Evolutionary conservation across 1,284 basidiomycete genomes (phyloP).

Genomic region (Marasmius fiardii): DNA sequence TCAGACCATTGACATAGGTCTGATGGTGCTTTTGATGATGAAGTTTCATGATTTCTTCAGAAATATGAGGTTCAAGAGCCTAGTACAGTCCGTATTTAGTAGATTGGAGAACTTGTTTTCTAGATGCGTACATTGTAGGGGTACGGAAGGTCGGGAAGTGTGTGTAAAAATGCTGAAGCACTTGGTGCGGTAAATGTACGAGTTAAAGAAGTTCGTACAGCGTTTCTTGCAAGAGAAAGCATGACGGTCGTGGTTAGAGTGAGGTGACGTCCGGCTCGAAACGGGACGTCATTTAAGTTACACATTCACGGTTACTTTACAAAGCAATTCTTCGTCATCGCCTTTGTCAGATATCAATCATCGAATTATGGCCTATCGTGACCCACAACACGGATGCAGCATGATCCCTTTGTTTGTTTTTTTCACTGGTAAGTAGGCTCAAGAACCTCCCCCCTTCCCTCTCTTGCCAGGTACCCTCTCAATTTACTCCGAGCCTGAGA

Average conservation of each 20-base stretch:
- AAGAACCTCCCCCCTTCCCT: too few relatives aligned
- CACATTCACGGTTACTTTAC: not conserved
- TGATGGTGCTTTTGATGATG: constrained; percentile 98
- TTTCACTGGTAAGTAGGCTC: too few relatives aligned
- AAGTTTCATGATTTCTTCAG: constrained; percentile 84
- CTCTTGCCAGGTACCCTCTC: too few relatives aligned
- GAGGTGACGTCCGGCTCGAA: not conserved
- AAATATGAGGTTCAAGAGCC: constrained; percentile 78
- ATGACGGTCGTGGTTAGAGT: constrained; percentile 28
- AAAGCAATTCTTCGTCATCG: not conserved
- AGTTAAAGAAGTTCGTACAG: constrained; percentile 36
- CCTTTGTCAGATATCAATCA: not conserved
- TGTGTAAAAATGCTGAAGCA: constrained; percentile 47
- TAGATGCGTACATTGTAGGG: constrained; percentile 71
- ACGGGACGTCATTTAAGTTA: not conserved
- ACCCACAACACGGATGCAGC: not conserved
- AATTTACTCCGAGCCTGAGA: too few relatives aligned
- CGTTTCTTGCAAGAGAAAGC: constrained; percentile 42
- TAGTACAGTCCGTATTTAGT: constrained; percentile 18
- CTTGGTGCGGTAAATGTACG: constrained; percentile 35
- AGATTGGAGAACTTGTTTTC: constrained; percentile 9
- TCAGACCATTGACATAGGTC: constrained; percentile 88
- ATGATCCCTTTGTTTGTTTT: too few relatives aligned
- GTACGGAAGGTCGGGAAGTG: constrained; percentile 88
- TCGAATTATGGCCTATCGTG: not conserved